A percentile compares a stretch with the other conserved stretches of the same genome.
Conservation (phyloP, 1,284 basidiomycete genomes). For the Mycena sp. region DNA sequence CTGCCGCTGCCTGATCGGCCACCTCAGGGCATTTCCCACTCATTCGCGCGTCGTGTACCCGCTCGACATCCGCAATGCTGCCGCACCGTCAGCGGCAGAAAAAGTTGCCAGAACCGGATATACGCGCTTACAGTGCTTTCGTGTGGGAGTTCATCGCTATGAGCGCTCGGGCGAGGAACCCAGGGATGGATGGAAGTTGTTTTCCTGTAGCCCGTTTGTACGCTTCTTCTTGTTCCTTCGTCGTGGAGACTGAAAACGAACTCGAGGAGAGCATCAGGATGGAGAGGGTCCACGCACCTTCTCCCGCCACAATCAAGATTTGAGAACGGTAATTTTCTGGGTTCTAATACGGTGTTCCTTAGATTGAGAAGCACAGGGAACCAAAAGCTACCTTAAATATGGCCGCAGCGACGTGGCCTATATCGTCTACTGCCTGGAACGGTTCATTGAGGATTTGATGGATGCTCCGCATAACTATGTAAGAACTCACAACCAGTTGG, state of each 20-base stretch:
- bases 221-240: slow-evolving; percentile 4
- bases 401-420: slow-evolving; percentile 46
- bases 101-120: not conserved
- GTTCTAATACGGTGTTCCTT: not conserved
- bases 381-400: slow-evolving; percentile 47
- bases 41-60: slow-evolving; percentile 10
- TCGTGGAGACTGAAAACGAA: not conserved
- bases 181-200: not conserved
- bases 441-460: not conserved
- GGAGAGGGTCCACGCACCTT: not conserved
- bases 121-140: not conserved
- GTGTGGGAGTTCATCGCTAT: slow-evolving; percentile 9
- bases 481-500: slow-evolving; percentile 46
- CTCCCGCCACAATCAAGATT: not conserved
- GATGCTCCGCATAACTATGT: not conserved
- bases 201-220: slow-evolving; percentile 10
- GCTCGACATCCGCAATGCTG: slow-evolving; percentile 12
- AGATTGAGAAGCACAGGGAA: too few relatives aligned
- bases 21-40: slow-evolving; percentile 5
- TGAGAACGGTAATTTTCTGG: not conserved
- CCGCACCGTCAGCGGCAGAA: not conserved
- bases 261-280: not conserved
- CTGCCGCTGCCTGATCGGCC: slow-evolving; percentile 4
- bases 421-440: slow-evolving; percentile 47
- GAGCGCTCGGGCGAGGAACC: not conserved